Evolutionary conservation across 2,329 filamentous ascomycete genomes (phyloP), one percentile per base, ranked within the genome.

Genomic region (Leptosphaerulina australis): DNA sequence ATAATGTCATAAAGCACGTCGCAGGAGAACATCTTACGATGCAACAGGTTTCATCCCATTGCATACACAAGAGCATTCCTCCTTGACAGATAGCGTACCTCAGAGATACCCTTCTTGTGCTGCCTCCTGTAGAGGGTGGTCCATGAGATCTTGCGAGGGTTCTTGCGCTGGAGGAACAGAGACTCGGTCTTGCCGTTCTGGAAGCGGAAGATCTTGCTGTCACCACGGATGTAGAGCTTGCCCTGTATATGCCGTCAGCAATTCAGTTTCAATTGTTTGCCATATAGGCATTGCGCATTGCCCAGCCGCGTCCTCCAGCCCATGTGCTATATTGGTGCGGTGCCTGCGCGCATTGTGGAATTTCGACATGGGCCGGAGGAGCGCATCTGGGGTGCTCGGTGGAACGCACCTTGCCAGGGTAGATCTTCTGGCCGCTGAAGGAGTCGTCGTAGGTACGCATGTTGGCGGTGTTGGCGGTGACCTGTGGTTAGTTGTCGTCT

Each of bases 161-260:
- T 99, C 91, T 99, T 99, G 86, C 94, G 93, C 87, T 99, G 94
- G 72, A 97, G 90, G 88, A 99, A 99, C 69, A 99, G 90, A 69
- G 91, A 96, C 84, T 99, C 94, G 81, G 91, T 93, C 85, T 99
- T 99, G 84, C 94, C 91, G 83, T 96, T 97, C 83, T 96, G 91
- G 90, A 99, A 99, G 78, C 94, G 92, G 90, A 99, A 99, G 85
- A 97, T 87, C 86, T 97, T 99, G 91, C 90, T 96, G 86, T 99
- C 94, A 77, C 93, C 92, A 81, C 94, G 91, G 86, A 99, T 84
- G 84, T 93, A 99, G 83, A 99, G 89, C 86, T 97, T 97, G 84
- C 94, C 94, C 94, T 97, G 77, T 62, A 45, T 29, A 54, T 50
- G 53, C 46, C 63, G 69, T 69, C 68, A 72, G 69, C 65, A 45